Evolutionary conservation across 2,329 filamentous ascomycete genomes (phyloP), one percentile per base, ranked within the genome.

Genomic region (Thelonectria rubi): DNA sequence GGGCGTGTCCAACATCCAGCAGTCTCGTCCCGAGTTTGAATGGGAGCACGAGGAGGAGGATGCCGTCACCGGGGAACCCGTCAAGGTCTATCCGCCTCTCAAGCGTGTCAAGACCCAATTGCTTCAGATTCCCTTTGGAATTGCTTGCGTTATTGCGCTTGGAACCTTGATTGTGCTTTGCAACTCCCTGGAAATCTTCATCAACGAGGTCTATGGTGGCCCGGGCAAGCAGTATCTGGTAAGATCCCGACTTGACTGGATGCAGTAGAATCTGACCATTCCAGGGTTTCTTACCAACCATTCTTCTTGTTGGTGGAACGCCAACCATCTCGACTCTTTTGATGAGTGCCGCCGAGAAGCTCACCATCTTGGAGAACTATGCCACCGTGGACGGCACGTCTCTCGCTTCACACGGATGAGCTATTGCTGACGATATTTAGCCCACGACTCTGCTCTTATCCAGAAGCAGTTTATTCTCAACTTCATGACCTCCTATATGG

Each of bases 381-480:
- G 91, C 94, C 70, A 98, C 93, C 0, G 86, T 91, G 60, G 92
- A 94, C 67, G 78, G 86, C 87, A 60, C 2, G 61, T 18, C 24
- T 24, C 3, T 11, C 69, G 63, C 73, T 69, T 1, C 40, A 26
- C 12, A 49, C 20, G 10, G 10, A 2, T 18, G 12, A n/a, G 11
- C 15, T 5, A n/a, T 45, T 10, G 24, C 67, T 72, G 32, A 73
- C 54, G 20, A 26, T 5, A 11, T 49, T 10, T 65, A 88, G 89
- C 89, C 14, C 91, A 97, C 71, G 88, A 97, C 62, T 87, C 91
- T 18, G 91, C 94, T 2, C 86, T 97, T 73, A 92, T 95, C 0
- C 89, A 92, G 60, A 99, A 99, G 81, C 91, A 97, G 34, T 98
- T 99, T 72, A 88, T 98, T 14, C 86, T 98, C 72, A 97, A 97